Base-by-base conservation (phyloP, 2,329 filamentous ascomycete species). In the Colletotrichum sp. region DNA sequence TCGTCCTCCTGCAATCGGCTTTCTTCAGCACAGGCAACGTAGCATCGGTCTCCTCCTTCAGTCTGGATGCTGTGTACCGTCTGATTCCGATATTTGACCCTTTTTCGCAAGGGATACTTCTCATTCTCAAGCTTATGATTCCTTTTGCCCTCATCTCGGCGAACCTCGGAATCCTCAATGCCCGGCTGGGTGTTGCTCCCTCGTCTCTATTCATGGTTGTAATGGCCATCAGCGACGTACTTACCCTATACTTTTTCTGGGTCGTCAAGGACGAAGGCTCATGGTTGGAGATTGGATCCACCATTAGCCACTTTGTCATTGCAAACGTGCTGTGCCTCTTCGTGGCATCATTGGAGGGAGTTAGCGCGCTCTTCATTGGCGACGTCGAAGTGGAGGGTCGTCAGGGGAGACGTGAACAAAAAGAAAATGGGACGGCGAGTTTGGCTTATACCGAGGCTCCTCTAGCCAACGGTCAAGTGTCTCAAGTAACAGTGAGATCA, bases 1-100 rank as follows among this genome's bases (percentile, higher is more conserved):
- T 99, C 84, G 96, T 95, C 79, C 91, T 99, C 52, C 90, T 99
- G 8, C 97, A 99, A 84, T 96, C 96, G 5, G 97, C 94, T 67
- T 99, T 99, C 85, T 99, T 98, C 90, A 95, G 93, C 85, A 98
- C 96, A 0, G 97, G 97, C 78, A 99, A 99, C 86, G 92, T 99
- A 73, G 97, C 97, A 1, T 98, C 96, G 0, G 87, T 99, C 71
- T 98, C 96, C 18, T 95, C 95, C 2, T 99, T 99, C 87, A 97
- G 94, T 77, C 88, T 99, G 55, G 97, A 98, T 74, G 96, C 94
- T 80, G 97, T 99, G 8, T 91, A 89, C 83, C 93, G 97, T 3
- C 91, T 99, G 8, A 90, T 98, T 66, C 97, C 97, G 6, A 88
- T 99, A 76, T 99, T 99, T 84, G 95, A 96, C 82, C 97, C 97